Evolutionary conservation across 306 rosid genomes (phyloP), one percentile per base, ranked within the genome.

Genomic region (Corylus americana): DNA sequence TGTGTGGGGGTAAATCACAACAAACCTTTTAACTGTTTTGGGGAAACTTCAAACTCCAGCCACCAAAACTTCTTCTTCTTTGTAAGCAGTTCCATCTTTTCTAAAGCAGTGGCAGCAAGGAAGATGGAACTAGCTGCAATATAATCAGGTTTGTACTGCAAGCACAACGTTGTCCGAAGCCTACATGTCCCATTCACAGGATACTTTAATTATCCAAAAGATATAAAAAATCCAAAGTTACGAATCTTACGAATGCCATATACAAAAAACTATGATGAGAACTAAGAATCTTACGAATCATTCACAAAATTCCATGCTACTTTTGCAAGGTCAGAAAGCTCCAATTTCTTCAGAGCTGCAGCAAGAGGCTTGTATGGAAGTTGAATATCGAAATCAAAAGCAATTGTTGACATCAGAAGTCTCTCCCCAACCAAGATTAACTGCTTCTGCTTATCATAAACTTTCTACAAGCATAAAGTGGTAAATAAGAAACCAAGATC

Each of bases 281-380:
- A 75, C 61, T 73, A 35, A 47, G 5, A 57, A 16, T 61, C 78
- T 69, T 83, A 88, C 90, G 88, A 84, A 55, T 84, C 92, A 57
- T 84, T 88, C 16, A 88, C 81, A 82, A 83, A 88, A 82, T 86
- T 88, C 90, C 89, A 86, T 11, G 92, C 92, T 35, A 82, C 83
- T 83, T 80, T 82, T 11, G 83, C 81, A 77, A 88, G 88, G 59
- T 76, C 77, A 55, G 75, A 58, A 51, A 88, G 59, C 49, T 77
- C 79, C 74, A 88, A 83, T 71, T 29, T 81, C 76, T 82, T 88
- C 67, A 85, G 66, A 55, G 89, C 86, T 18, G 81, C 8, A 74
- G 82, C 86, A 42, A 88, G 90, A 7, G 82, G 87, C 67, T 84
- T 74, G 84, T 88, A 88, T 42, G 90, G 90, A 81, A 83, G 88